Percentiles rank a stretch among this genome's conserved stretches.
These are phyloP conservation scores for Phaeomoniella chlamydospora DNA, from an alignment of 2,329 filamentous ascomycete species.

Conservation along the genomic window DNA sequence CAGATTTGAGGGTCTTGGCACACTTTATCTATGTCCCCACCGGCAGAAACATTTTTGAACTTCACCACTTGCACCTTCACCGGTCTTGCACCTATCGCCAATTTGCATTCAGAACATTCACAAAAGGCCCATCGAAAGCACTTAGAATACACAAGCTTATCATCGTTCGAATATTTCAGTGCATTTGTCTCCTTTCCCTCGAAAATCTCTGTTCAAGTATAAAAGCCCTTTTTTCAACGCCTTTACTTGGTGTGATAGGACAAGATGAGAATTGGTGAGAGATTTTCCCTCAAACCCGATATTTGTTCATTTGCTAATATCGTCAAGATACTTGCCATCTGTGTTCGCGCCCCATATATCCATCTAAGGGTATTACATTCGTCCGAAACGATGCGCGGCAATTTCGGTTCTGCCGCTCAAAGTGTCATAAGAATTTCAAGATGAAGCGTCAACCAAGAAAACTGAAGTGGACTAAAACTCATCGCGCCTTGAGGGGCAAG, in stretches of 20 bases:
- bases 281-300: not conserved
- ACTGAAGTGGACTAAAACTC: constrained; percentile 93
- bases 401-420: constrained; percentile 54
- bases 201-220: not conserved
- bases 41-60: not conserved
- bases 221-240: too few relatives aligned
- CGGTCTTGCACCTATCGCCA: not conserved
- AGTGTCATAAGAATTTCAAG: constrained; percentile 71
- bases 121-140: not conserved
- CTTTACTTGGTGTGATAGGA: not conserved
- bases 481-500: constrained; percentile 72
- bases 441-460: constrained; percentile 98
- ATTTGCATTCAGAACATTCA: not conserved
- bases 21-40: not conserved
- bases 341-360: constrained; percentile 55
- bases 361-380: constrained; percentile 52
- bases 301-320: constrained; percentile 13
- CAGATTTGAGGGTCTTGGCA: too few relatives aligned
- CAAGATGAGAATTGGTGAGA: not conserved
- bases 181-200: not conserved
- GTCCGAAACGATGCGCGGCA: constrained; percentile 50
- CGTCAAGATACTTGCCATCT: constrained; percentile 52
- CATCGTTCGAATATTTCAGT: not conserved
- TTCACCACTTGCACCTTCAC: not conserved
- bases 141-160: not conserved